Evolutionary conservation across 345 rosid genomes (phyloP).

Genomic region (Euphorbia tirucalli): DNA sequence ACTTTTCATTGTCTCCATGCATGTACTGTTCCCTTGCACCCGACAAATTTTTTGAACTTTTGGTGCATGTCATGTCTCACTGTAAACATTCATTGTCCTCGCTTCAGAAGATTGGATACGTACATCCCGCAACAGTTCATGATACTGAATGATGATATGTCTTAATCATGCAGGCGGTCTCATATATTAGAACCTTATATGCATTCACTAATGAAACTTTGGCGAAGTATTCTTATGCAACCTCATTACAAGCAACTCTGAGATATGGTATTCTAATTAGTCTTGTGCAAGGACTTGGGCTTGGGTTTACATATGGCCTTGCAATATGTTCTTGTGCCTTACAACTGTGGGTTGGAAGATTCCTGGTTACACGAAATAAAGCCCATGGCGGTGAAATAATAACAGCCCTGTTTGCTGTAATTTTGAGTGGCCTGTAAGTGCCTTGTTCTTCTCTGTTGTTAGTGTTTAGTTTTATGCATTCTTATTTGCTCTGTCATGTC

Average conservation of each 20-base stretch:
- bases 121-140: background rate
- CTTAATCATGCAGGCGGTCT: constrained; percentile 80
- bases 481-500: constrained; percentile 14
- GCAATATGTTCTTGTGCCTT: constrained; percentile 96
- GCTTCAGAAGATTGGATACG: background rate
- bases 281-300: constrained; percentile 99
- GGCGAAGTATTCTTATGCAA: constrained; percentile 97
- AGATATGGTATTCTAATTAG: constrained; percentile 91
- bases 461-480: constrained; percentile 12
- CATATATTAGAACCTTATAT: constrained; percentile 81
- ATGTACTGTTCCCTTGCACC: background rate
- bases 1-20: background rate
- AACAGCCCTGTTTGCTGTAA: constrained; percentile 85
- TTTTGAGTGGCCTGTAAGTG: constrained; percentile 98
- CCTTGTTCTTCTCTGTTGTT: constrained; percentile 28
- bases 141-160: constrained; percentile 19
- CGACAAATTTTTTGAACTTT: background rate
- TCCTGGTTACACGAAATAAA: constrained; percentile 49
- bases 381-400: constrained; percentile 93
- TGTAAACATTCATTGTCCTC: background rate
- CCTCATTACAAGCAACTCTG: constrained; percentile 92
- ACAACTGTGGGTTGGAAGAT: constrained; percentile 93
- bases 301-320: constrained; percentile 98
- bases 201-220: constrained; percentile 97
- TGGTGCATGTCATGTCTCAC: background rate